phyloP scores from a whole-genome alignment of 352 stramenopile species.

The Globisporangium perplexum region DNA sequence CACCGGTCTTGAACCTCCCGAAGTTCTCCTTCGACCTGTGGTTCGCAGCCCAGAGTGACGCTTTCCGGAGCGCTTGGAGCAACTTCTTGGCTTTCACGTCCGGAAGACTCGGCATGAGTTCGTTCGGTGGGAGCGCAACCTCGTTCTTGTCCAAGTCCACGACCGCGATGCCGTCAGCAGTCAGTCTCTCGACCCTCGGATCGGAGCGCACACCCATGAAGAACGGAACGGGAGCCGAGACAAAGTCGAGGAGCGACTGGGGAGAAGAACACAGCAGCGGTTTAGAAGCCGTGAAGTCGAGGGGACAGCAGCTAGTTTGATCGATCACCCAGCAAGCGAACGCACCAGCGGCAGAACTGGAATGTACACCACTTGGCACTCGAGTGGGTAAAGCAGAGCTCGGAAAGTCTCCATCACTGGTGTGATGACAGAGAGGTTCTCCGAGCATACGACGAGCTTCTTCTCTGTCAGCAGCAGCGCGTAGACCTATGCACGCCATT shows the following conservation, averaged over 20 bases:
- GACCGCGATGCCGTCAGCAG: conserved; percentile 50
- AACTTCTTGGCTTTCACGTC: conserved; percentile 62
- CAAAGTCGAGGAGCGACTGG: conserved; percentile 63
- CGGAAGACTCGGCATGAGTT: conserved; percentile 39
- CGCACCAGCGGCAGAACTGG: conserved; percentile 56
- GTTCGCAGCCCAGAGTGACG: conserved; percentile 32
- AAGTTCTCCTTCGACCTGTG: conserved; percentile 22
- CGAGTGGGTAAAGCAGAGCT: conserved; percentile 55
- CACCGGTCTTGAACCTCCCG: conserved; percentile 16
- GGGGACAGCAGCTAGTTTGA: neutral
- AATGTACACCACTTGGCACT: conserved; percentile 74
- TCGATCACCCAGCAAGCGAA: neutral
- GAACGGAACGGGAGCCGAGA: conserved; percentile 67
- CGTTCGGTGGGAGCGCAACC: conserved; percentile 31
- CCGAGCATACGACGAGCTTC: conserved; percentile 59
- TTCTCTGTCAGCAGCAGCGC: conserved; percentile 58
- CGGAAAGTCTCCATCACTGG: conserved; percentile 59
- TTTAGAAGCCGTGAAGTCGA: neutral
- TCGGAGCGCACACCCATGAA: conserved; percentile 68
- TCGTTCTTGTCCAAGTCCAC: conserved; percentile 71
- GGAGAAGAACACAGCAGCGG: neutral
- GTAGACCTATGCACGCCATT: conserved; percentile 26
- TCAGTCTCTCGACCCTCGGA: conserved; percentile 28
- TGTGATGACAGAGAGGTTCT: conserved; percentile 50
- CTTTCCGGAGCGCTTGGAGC: conserved; percentile 42